These are phyloP conservation scores for Chlamydomonas applanata DNA, from an alignment of 139 green algal genomes.

Conservation along the genomic window DNA sequence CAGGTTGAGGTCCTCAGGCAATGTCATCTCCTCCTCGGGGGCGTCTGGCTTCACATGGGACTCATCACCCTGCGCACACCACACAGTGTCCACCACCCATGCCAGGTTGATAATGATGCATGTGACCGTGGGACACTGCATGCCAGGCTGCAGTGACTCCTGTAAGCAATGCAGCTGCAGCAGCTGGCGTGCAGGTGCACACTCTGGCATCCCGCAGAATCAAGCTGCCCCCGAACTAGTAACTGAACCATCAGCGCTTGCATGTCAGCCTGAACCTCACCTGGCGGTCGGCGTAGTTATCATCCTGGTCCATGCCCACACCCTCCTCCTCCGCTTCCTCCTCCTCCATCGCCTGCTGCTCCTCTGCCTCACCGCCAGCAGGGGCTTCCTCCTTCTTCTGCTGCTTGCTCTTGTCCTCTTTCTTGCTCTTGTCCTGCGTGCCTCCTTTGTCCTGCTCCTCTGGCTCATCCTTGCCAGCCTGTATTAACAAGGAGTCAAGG, in stretches of 20 bases:
- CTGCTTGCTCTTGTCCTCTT: conserved; percentile 41
- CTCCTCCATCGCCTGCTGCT: conserved; percentile 7
- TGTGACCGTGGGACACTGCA: no score
- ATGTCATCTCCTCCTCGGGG: conserved; percentile 67
- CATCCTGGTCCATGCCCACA: conserved; percentile 29
- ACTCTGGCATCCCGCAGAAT: no score
- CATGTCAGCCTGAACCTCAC: no score
- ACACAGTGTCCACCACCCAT: no score
- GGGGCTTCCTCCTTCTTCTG: conserved; percentile 34
- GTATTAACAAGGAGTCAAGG: background rate
- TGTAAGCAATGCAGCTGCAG: no score
- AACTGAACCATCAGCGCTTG: no score
- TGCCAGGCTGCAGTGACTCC: no score
- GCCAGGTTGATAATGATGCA: no score
- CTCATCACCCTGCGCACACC: conserved; percentile 23
- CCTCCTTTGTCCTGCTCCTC: conserved; percentile 22
- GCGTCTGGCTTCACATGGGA: conserved; percentile 42
- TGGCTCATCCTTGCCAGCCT: conserved; percentile 48
- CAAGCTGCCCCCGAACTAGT: no score
- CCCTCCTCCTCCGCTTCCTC: conserved; percentile 41
- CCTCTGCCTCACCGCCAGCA: background rate
- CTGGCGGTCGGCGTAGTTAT: conserved; percentile 18
- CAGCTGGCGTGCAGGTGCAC: no score
- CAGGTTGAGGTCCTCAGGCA: conserved; percentile 84
- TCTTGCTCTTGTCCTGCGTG: conserved; percentile 30